Conservation (phyloP, 495 filamentous ascomycete genomes). For the Darksidea phi region DNA sequence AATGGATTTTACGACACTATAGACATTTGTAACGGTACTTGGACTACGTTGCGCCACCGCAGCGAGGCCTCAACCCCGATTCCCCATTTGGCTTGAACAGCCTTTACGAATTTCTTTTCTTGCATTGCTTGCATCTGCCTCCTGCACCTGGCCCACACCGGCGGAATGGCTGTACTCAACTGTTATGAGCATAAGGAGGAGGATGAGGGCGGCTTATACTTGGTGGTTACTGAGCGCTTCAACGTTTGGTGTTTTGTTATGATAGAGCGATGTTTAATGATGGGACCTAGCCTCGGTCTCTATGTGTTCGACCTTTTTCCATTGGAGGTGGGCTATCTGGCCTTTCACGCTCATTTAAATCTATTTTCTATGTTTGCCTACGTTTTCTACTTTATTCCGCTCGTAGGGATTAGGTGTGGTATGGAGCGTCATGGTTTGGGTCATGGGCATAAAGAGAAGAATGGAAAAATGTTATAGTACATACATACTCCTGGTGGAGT, state of each 20-base stretch:
- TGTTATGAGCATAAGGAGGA: background rate
- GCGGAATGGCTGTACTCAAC: background rate
- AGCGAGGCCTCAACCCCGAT: slow-evolving; percentile 1
- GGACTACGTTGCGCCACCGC: background rate
- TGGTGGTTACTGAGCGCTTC: background rate
- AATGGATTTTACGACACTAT: slow-evolving; percentile 30
- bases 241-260: slow-evolving; percentile 2
- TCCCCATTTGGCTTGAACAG: slow-evolving; percentile 12
- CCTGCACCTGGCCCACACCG: background rate
- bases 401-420: background rate
- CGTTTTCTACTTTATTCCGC: background rate
- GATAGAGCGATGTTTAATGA: background rate
- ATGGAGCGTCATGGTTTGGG: background rate
- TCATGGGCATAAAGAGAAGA: slow-evolving; percentile 2
- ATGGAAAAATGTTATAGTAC: background rate
- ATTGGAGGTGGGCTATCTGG: background rate
- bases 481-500: slow-evolving; percentile 15
- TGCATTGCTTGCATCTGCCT: background rate
- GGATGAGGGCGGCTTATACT: background rate
- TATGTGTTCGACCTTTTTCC: background rate
- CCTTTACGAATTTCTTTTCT: slow-evolving; percentile 29
- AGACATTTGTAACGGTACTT: slow-evolving; percentile 9
- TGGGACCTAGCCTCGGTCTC: background rate
- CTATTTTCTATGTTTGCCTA: slow-evolving; percentile 4
- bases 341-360: slow-evolving; percentile 7